Conservation (phyloP, 371 early-diverging fungal genomes). For the Furculomyces boomerangus region DNA sequence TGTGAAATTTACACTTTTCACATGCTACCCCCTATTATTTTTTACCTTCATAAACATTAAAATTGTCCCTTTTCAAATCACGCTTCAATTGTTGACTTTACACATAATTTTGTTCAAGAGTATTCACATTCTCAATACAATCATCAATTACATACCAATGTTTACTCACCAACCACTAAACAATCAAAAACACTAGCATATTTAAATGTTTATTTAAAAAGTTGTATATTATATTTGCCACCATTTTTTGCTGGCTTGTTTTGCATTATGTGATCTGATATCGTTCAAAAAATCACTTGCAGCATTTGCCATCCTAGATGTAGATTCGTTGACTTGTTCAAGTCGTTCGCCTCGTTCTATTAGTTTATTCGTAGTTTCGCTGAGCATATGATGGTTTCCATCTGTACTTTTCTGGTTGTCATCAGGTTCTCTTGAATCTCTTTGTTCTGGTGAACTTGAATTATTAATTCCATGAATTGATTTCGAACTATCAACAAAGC, state of each 20-base stretch:
- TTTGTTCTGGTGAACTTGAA: background rate
- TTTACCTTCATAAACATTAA: no score
- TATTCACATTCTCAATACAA: no score
- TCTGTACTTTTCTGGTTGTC: background rate
- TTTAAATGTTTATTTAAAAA: no score
- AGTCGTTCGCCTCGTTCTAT: background rate
- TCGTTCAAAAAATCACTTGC: background rate
- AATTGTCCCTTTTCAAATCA: no score
- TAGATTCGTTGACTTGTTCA: background rate
- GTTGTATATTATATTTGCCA: background rate
- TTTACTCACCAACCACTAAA: no score
- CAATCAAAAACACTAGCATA: no score
- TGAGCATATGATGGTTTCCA: background rate
- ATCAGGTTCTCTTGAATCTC: no score
- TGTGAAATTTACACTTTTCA: no score
- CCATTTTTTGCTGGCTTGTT: slow-evolving; percentile 1
- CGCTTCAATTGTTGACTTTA: no score
- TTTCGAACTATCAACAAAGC: background rate
- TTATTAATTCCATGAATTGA: background rate
- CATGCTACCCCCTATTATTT: no score
- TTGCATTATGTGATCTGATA: background rate
- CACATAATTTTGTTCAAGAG: no score
- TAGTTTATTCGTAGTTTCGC: slow-evolving; percentile 1
- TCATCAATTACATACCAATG: no score
- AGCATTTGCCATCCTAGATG: background rate